Base-by-base conservation (phyloP, 1,139 yeast genomes). In the Barnettozyma hawaiiensis region DNA sequence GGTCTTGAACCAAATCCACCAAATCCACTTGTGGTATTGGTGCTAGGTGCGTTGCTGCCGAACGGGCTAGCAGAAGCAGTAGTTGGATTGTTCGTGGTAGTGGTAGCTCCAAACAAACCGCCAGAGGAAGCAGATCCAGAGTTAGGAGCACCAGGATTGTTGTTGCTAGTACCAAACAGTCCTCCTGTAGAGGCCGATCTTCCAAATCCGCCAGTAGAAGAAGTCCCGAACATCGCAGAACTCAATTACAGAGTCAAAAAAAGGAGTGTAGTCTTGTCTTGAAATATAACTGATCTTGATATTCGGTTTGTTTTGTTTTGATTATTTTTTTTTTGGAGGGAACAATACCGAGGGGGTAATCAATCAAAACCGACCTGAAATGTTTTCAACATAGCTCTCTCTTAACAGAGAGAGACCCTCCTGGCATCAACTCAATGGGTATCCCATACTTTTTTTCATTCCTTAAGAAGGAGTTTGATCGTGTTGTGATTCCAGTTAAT, bases 391-490 rank as follows among this genome's bases (percentile, higher is more conserved):
- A n/a, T n/a, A n/a, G n/a, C n/a, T n/a, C n/a, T n/a, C n/a, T n/a
- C n/a, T n/a, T n/a, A n/a, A n/a, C n/a, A n/a, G n/a, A n/a, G n/a
- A 7, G 21, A 6, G 21, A 10, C 16, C 14, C 21, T 10, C 12
- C 10, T 18, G 32, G 3, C 18, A 16, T 16, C n/a, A 16, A 9
- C 12, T 16, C 26, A n/a, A 55, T 60, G 75, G 96, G 95, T 63
- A 84, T 85, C 60, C 95, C 95, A 37, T 84, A 85, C 57, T 83
- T 85, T 58, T 86, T 82, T 64, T 73, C 94, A 58, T 83, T 82
- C 64, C 79, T 86, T 63, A 82, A 90, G 29, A 90, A 83, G 62
- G 73, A 94, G 73, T 87, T 95, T 15, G 10, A 10, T 18, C 9
- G 21, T 5, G 32, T 24, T 14, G 41, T 41, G 14, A 27, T 10